These are phyloP conservation scores for Clohesyomyces aquaticus DNA, from an alignment of 495 filamentous ascomycete genomes.

Conservation along the genomic window DNA sequence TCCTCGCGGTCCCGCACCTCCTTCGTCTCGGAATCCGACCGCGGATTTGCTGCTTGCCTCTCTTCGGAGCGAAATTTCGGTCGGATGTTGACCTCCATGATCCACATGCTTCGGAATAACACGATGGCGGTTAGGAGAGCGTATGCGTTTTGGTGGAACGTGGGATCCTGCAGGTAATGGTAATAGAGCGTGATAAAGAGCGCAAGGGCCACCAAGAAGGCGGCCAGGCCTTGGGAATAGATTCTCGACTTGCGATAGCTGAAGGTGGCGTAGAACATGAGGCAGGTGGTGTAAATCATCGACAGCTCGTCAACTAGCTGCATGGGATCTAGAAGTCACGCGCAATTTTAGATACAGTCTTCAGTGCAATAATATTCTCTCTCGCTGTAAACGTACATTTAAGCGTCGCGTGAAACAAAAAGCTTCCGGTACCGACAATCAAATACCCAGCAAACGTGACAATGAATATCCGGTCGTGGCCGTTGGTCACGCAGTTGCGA, in stretches of 20 bases:
- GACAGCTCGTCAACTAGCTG: conserved; percentile 94
- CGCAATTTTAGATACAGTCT: background rate
- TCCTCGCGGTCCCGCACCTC: conserved; percentile 52
- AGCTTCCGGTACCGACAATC: conserved; percentile 49
- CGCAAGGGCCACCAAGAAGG: conserved; percentile 64
- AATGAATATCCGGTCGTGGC: conserved; percentile 49
- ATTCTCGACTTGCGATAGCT: conserved; percentile 66
- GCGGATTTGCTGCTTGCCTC: conserved; percentile 38
- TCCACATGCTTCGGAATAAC: conserved; percentile 79
- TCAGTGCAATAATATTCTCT: background rate
- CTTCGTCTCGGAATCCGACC: conserved; percentile 38
- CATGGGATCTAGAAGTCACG: conserved; percentile 75
- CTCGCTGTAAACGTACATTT: conserved; percentile 44
- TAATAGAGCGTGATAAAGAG: conserved; percentile 90
- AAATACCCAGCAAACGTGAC: conserved; percentile 49
- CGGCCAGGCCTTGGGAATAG: conserved; percentile 61
- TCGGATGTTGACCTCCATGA: conserved; percentile 83
- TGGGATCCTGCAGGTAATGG: conserved; percentile 88
- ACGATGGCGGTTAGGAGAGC: conserved; percentile 77
- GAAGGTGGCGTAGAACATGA: conserved; percentile 91
- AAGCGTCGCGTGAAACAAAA: conserved; percentile 49
- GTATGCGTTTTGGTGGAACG: conserved; percentile 91
- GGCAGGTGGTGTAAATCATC: conserved; percentile 96
- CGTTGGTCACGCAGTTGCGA: conserved; percentile 44
- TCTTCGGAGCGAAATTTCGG: conserved; percentile 52